Conservation (phyloP, 306 rosid species). For the Dalbergia cultrata region DNA sequence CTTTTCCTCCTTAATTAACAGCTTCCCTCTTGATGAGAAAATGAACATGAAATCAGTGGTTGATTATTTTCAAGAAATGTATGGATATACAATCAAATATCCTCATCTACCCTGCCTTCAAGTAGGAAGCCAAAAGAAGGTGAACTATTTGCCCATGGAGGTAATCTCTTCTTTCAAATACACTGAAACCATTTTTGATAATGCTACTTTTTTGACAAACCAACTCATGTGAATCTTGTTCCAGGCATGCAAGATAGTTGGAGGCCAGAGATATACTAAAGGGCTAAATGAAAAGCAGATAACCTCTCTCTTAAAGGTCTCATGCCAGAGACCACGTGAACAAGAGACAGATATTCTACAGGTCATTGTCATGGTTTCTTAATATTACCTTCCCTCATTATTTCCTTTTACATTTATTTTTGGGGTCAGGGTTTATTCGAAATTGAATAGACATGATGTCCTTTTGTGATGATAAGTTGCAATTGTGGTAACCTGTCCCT, state of each 20-base stretch:
- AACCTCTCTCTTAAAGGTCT: slow-evolving; percentile 60
- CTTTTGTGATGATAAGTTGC: slow-evolving; percentile 22
- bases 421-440: neutral
- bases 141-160: slow-evolving; percentile 64
- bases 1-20: slow-evolving; percentile 28
- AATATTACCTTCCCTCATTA: slow-evolving; percentile 1
- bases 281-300: slow-evolving; percentile 60
- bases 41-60: slow-evolving; percentile 66
- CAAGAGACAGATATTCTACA: slow-evolving; percentile 56
- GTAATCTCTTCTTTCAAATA: slow-evolving; percentile 42
- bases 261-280: slow-evolving; percentile 63
- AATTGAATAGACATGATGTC: slow-evolving; percentile 12
- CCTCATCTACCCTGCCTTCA: slow-evolving; percentile 62
- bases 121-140: slow-evolving; percentile 61
- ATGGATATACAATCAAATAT: slow-evolving; percentile 57
- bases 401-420: neutral
- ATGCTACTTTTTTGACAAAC: neutral
- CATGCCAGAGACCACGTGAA: slow-evolving; percentile 64
- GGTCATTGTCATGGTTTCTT: slow-evolving; percentile 47
- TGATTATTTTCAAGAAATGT: slow-evolving; percentile 61
- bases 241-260: slow-evolving; percentile 62
- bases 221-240: slow-evolving; percentile 29
- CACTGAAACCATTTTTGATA: neutral
- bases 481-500: neutral
- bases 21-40: slow-evolving; percentile 62